These are phyloP conservation scores for Rhizopogon vinicolor DNA, from an alignment of 768 basidiomycete genomes.

Conservation along the genomic window DNA sequence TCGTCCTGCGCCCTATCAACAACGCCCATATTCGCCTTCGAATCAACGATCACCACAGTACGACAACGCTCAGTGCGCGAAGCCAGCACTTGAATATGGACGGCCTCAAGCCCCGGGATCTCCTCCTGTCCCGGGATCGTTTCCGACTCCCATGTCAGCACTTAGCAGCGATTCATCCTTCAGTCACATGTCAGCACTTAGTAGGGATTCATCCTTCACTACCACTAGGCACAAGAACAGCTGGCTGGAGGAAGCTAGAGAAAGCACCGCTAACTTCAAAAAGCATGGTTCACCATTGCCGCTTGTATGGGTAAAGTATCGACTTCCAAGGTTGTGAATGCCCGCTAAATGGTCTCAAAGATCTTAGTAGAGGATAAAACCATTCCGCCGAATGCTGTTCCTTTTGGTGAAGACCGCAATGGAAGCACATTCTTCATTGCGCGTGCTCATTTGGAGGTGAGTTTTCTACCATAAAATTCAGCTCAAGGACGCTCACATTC, in stretches of 20 bases:
- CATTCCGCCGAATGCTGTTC: conserved; percentile 24
- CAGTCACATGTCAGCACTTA: neutral
- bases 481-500: neutral
- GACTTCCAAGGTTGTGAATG: no score
- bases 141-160: no score
- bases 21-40: neutral
- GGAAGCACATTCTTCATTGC: conserved; percentile 22
- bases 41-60: neutral
- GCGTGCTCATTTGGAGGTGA: conserved; percentile 12
- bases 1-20: neutral
- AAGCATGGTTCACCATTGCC: conserved; percentile 21
- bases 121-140: no score
- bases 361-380: conserved; percentile 21
- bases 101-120: neutral
- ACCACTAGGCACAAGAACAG: neutral
- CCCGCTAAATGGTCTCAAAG: conserved; percentile 4
- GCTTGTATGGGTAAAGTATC: conserved; percentile 16
- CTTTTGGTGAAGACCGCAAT: conserved; percentile 19
- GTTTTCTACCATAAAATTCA: neutral
- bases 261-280: conserved; percentile 4
- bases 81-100: neutral
- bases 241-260: neutral
- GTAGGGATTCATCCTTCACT: neutral
- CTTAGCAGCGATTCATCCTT: neutral
- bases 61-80: neutral